Evolutionary conservation across 1,284 basidiomycete species (phyloP).

Genomic region (Microbotryum saponariae): DNA sequence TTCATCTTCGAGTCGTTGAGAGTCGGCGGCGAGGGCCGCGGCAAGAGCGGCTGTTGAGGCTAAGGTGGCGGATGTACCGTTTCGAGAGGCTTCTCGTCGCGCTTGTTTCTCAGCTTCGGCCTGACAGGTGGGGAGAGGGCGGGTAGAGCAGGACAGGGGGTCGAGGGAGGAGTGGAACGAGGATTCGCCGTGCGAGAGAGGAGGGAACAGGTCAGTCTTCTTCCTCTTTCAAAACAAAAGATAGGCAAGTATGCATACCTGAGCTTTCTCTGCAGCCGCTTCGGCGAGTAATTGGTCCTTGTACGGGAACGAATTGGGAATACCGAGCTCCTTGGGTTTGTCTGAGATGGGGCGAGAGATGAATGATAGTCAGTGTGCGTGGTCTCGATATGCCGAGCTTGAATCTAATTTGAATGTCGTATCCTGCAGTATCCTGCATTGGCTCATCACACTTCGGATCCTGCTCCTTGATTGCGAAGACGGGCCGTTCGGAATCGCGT

Average conservation of each 20-base stretch:
- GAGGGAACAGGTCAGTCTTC: not conserved
- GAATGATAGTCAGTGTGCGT: not conserved
- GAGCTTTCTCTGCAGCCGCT: slow-evolving; percentile 56
- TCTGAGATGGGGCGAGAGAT: slow-evolving; percentile 44
- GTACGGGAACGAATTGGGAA: slow-evolving; percentile 94
- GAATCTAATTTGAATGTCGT: no score
- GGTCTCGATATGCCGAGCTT: not conserved
- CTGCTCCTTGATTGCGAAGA: not conserved
- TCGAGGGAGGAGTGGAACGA: not conserved
- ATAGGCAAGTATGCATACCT: slow-evolving; percentile 13
- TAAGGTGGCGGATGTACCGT: slow-evolving; percentile 27
- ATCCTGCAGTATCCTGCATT: no score
- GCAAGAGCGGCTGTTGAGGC: slow-evolving; percentile 34
- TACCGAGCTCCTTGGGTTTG: slow-evolving; percentile 81
- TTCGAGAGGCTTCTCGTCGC: slow-evolving; percentile 24
- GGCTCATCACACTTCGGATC: not conserved
- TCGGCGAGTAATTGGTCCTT: slow-evolving; percentile 95
- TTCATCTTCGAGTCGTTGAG: slow-evolving; percentile 30
- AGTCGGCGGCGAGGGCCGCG: slow-evolving; percentile 32
- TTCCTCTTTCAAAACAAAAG: not conserved
- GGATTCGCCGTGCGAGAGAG: not conserved
- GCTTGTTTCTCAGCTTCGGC: slow-evolving; percentile 60
- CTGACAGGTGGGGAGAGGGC: slow-evolving; percentile 39
- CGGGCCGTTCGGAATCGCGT: not conserved
- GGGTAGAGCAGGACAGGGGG: no score